Base-by-base conservation (phyloP, 2,329 filamentous ascomycete genomes). In the Colletotrichum melonis region DNA sequence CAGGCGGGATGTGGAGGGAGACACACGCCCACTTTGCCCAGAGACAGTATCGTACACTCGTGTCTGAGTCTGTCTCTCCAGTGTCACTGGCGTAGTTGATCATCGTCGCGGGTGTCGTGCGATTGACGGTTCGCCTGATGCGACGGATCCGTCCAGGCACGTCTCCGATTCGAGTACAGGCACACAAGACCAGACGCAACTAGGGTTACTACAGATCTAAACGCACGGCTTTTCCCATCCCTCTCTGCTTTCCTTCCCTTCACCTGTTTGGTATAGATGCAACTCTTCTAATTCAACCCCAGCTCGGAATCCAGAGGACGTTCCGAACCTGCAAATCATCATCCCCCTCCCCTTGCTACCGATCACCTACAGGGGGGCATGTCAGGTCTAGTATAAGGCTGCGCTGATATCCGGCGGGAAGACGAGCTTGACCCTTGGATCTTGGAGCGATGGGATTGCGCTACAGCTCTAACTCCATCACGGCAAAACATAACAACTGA, bases 321-420 rank as follows among this genome's bases (percentile, higher is more conserved):
- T 56, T 56, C 14, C 52, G 52, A 22, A 16, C 7, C 32, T 30
- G 32, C 28, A 35, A 19, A 46, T 26, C 2, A 14, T n/a, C 30
- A 9, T 8, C 28, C 42, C 42, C 46, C 9, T 63, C 58, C 58
- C 28, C 58, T 52, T 72, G 22, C 16, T 28, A 42, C 22, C 5
- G 42, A 60, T 69, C 24, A 49, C 26, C 46, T n/a, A 30, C 70
- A 59, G 3, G 32, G 64, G 63, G 22, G 22, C 8, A 28, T 38
- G 22, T 7, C 8, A 14, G 63, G 22, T 14, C 35, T 62, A 22
- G 67, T 73, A 73, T 73, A 73, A 73, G 67, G 67, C 35, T 62
- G 35, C 22, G 14, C 42, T 62, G 30, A 16, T 22, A n/a, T 35
- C 71, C 56, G 22, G 28, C 56, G 19, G 5, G 8, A 49, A 58